Evolutionary conservation across 2,329 filamentous ascomycete species (phyloP), one percentile per base, ranked within the genome.

Genomic region (Plectosphaerella cucumerina): DNA sequence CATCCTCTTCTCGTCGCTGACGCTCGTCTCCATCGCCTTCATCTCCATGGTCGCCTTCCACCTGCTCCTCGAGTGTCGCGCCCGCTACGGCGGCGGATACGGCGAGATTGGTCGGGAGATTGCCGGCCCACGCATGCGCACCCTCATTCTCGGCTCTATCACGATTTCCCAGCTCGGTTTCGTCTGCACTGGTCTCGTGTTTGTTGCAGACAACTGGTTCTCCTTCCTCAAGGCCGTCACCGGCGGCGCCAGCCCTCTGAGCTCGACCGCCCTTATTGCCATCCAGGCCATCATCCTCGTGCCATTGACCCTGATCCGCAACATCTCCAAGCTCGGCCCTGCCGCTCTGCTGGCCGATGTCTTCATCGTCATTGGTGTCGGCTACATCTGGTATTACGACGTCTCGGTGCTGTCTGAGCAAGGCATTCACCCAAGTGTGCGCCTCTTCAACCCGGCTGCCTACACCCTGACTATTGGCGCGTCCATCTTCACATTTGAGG

Each of bases 401-500:
- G 76, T 87, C 53, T 69, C 73, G 5, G 70, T 72, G 44, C 74
- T 90, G 15, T 71, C 76, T 1, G 62, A 67, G 5, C 64, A 76
- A 18, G 85, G 86, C 49, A 72, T 86, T 49, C 76, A 82, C 54
- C 70, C 76, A 1, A 80, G 77, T 0, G 83, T 90, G n/a, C 71
- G 74, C 47, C 71, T 87, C 14, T 89, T 90, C 75, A 90, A 90
- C 65, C 82, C 86, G 0, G 70, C 74, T 22, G 75, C 80, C 50
- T 90, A 85, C 63, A 86, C 87, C 0, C 71, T 90, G 49, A 90
- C 86, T 22, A 78, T 90, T 45, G 87, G 87, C 48, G 82, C 85
- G 2, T 82, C 85, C 35, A 89, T 90, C 66, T 99, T 99, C 73
- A 97, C 94, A 0, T 99, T 97, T 64, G 94, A 99, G 66, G 94